Evolutionary conservation across 306 rosid species (phyloP), one percentile per base, ranked within the genome.

Genomic region (Fragaria ananassa): DNA sequence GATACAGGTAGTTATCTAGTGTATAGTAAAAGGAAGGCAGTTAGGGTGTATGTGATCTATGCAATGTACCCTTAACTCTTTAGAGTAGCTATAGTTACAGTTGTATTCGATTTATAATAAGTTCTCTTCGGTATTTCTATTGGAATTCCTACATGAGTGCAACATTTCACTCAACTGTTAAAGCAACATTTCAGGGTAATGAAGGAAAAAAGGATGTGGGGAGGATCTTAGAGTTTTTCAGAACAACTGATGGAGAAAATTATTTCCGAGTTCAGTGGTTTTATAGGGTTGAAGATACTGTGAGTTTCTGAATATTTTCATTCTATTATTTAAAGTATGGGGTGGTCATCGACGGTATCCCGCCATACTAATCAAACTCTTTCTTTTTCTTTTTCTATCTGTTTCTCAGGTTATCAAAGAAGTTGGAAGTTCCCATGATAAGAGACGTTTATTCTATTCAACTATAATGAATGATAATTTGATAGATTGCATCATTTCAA

Each of bases 261-360:
- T 91, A 90, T 85, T 91, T 94, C 79, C 86, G 97, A 83, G 96
- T 86, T 74, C 98, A 91, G 77, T 94, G 98, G 98, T 94, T 91
- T 88, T 94, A 90, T 78, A 83, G 88, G 78, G 87, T 90, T 81
- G 91, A 94, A 89, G 97, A 94, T 81, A 94, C 98, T 31, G 98
- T 94, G 86, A 90, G 90, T 75, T 69, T 82, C 13, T 51, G 35
- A 68, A 42, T 49, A 2, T 53, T 17, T 37, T 49, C 0, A 13
- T 53, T 51, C 69, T 42, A 27, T 54, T 45, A 68, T 49, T 17
- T 74, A 45, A 76, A 70, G 71, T 51, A 61, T 71, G 61, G 46
- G 78, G 44, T 82, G 68, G 70, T 62, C 58, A 67, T 75, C 44
- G 21, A 39, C 57, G 37, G 23, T 10, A 72, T 77, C 3, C 49